Conservation (phyloP, 305 asterid genomes). For the Rubia balearica region DNA sequence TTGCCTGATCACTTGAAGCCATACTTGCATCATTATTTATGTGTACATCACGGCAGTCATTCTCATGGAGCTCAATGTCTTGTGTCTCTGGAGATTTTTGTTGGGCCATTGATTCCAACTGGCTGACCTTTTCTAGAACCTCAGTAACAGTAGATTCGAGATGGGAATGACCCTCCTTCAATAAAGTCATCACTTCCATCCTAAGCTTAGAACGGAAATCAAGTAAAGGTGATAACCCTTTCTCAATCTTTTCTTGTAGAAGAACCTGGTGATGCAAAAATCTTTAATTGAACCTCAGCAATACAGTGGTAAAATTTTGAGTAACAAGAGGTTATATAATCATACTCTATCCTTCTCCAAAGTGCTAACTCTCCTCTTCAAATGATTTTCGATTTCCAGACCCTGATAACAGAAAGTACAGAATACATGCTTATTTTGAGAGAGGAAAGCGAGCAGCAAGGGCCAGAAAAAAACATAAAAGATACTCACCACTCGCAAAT, state of each 20-base stretch:
- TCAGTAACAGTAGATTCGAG: slow-evolving; percentile 41
- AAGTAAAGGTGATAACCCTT: slow-evolving; percentile 45
- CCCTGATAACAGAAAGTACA: slow-evolving; percentile 48
- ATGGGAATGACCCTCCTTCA: slow-evolving; percentile 65
- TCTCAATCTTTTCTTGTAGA: slow-evolving; percentile 50
- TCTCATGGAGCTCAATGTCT: slow-evolving; percentile 38
- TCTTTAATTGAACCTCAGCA: slow-evolving; percentile 5
- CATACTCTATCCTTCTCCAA: slow-evolving; percentile 70
- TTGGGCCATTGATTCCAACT: slow-evolving; percentile 39
- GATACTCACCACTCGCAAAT: slow-evolving; percentile 61
- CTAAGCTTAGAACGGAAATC: slow-evolving; percentile 46
- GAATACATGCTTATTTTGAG: slow-evolving; percentile 7
- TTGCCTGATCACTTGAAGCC: slow-evolving; percentile 42
- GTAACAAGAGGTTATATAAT: not conserved
- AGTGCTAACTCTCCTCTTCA: slow-evolving; percentile 58
- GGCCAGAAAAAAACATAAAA: slow-evolving; percentile 11
- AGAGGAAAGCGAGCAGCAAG: slow-evolving; percentile 15
- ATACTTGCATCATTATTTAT: slow-evolving; percentile 39
- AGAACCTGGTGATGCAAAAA: slow-evolving; percentile 30
- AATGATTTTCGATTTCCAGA: slow-evolving; percentile 79
- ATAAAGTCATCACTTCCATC: slow-evolving; percentile 39
- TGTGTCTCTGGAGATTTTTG: slow-evolving; percentile 30
- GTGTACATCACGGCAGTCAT: slow-evolving; percentile 74
- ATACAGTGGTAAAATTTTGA: not conserved
- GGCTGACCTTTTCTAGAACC: slow-evolving; percentile 58